Evolutionary conservation across 2,329 filamentous ascomycete species (phyloP), one percentile per base, ranked within the genome.

Genomic region (Aspergillus brunneoviolaceus): DNA sequence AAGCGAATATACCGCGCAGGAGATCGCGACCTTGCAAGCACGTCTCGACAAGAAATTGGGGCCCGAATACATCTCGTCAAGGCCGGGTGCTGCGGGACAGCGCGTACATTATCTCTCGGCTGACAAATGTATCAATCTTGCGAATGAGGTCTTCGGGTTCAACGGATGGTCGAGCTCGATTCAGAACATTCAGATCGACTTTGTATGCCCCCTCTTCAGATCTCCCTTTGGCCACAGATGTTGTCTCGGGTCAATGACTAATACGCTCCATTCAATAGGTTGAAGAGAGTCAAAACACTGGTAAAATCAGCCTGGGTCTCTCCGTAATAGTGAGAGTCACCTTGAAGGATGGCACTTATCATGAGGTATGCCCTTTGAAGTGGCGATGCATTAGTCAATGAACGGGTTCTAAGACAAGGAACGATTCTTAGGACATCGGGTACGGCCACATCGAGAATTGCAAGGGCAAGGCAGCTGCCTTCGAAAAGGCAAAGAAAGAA

Each of bases 401-500:
- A 35, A 69, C 63, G 7, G 49, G 29, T 7, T 47, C 19, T 55
- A 16, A 55, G 5, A 14, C 1, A 54, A 27, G 19, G 3, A 33
- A 25, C 11, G 2, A 55, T 54, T 16, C 14, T 9, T 59, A 86
- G 84, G 95, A 99, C 72, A 89, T 98, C 63, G 95, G 95, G 29
- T 99, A 99, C 71, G 95, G 95, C 7, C 91, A 95, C 67, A 96
- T 96, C 68, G 94, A 98, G 76, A 99, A 99, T 71, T 92, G 89
- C 75, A 96, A 94, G 77, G 90, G 91, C 58, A 99, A 99, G 79
- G 94, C 93, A 3, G 89, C 91, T 55, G 95, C 94, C 0, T 99
- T 98, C 70, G 95, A 99, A 75, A 99, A 99, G 78, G 93, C 95
- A 1, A 99, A 98, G 81, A 99, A 99, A 75, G 93, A 98, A 79